Conservation (phyloP, 2,329 filamentous ascomycete species). For the Ophiostoma piceae region DNA sequence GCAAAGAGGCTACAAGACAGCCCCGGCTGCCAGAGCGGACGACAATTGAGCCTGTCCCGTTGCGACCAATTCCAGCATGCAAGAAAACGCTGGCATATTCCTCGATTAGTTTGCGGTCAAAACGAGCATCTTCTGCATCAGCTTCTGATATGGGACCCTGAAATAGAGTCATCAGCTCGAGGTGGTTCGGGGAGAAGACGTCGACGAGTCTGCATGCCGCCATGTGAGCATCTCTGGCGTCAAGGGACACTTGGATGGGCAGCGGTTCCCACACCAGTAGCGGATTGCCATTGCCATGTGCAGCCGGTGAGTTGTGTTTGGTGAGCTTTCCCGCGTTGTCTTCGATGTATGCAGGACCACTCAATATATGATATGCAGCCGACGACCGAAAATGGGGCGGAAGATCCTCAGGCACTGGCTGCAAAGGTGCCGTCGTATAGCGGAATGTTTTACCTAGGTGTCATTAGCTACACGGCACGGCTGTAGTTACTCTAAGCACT, state of each 20-base stretch:
- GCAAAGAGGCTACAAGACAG: not conserved
- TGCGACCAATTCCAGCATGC: not conserved
- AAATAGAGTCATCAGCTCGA: not conserved
- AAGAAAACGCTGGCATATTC: not conserved
- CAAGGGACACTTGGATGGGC: not conserved
- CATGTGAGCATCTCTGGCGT: not conserved
- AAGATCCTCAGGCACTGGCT: not conserved
- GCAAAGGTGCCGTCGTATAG: not conserved
- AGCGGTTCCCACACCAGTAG: not conserved
- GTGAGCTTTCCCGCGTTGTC: not conserved
- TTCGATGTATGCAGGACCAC: not conserved
- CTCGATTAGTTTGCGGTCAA: not conserved
- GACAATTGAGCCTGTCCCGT: not conserved
- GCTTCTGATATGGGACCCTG: not conserved
- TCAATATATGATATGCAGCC: not conserved
- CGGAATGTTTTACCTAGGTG: not conserved
- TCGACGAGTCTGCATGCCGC: not conserved
- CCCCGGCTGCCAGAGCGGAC: not conserved
- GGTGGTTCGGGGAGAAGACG: not conserved
- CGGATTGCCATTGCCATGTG: not conserved
- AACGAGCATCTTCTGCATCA: not conserved
- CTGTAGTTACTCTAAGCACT: not conserved
- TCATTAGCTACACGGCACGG: not conserved
- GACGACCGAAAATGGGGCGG: not conserved
- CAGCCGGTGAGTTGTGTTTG: not conserved